Percentiles rank a stretch among this genome's conserved stretches.
Conservation (phyloP, 495 filamentous ascomycete genomes). For the Penicillium cataractarum region DNA sequence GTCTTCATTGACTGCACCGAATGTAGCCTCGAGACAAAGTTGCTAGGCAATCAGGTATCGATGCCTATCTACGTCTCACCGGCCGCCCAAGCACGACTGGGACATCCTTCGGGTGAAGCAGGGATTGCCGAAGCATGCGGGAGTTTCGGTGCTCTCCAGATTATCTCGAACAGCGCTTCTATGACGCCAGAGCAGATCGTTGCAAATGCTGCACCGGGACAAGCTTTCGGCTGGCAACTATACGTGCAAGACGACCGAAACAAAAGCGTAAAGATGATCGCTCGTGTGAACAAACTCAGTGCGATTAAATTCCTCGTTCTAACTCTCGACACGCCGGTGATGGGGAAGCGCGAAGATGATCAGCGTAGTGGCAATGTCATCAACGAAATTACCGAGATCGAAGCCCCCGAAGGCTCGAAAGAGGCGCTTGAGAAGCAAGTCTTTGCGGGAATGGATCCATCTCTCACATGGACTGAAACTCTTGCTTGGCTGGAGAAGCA, state of each 20-base stretch:
- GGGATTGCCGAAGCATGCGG: conserved; percentile 82
- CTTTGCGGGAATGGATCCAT: conserved; percentile 77
- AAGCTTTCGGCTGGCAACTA: conserved; percentile 88
- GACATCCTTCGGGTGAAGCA: conserved; percentile 82
- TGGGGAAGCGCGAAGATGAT: conserved; percentile 87
- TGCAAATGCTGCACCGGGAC: conserved; percentile 61
- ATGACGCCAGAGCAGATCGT: conserved; percentile 88
- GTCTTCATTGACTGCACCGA: conserved; percentile 80
- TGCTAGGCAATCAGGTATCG: conserved; percentile 68
- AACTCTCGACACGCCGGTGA: conserved; percentile 85
- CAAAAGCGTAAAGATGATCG: conserved; percentile 80
- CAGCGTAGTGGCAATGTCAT: conserved; percentile 59
- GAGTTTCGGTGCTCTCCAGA: conserved; percentile 73
- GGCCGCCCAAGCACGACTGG: conserved; percentile 87
- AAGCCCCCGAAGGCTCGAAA: conserved; percentile 36
- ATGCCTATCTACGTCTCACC: conserved; percentile 84
- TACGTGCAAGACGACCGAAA: conserved; percentile 80
- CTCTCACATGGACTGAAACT: conserved; percentile 80
- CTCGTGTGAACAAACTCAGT: conserved; percentile 68
- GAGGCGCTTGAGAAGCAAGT: conserved; percentile 55
- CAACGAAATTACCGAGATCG: conserved; percentile 37
- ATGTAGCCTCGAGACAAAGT: conserved; percentile 67
- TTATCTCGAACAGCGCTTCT: conserved; percentile 85
- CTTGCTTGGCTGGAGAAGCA: conserved; percentile 76
- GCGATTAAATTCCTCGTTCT: conserved; percentile 77